Evolutionary conservation across 202 grass and related monocot species (phyloP), one percentile per base, ranked within the genome.

Genomic region (Tripidium arundinaceum): DNA sequence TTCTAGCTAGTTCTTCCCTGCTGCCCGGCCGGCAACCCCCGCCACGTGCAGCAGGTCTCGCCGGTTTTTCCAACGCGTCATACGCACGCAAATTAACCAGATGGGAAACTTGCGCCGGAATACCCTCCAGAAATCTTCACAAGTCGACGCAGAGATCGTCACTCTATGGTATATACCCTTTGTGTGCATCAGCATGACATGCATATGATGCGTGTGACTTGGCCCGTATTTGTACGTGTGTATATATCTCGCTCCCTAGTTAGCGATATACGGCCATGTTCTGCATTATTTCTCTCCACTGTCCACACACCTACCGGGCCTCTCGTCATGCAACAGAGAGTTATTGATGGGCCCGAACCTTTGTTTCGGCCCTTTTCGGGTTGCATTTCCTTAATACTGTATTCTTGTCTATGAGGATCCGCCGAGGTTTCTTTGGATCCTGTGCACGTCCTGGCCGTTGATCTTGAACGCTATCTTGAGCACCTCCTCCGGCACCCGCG

Each of bases 401-500:
- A 11, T 11, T 22, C 0, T 6, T 16, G 5, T 29, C 29, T 19
- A 72, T 2, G 70, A 81, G 2, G 14, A 77, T 43, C 84, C 81
- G 9, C 19, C 81, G 33, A 92, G 90, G 77, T 84, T 87, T 33
- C 60, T 75, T 61, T 92, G 90, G 58, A 89, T 87, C 77, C 77
- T 78, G 5, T 82, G 87, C 37, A 92, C 66, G 46, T 89, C 87
- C 77, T 89, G 87, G 6, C 77, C 81, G 18, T 65, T 78, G 45
- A 92, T 92, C 84, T 80, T 84, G 77, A 92, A 89, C 0, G 87
- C 47, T 68, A 70, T 84, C 87, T 89, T 47, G 65, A 89, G 60
- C 3, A 89, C 67, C 80, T 92, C 90, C 10, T 86, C 86, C 11
- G 81, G 86, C 47, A 92, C 43, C 34, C 5, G 70, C 9, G 84